Conservation (phyloP, 1,284 basidiomycete genomes). For the Psilocybe mexicana region DNA sequence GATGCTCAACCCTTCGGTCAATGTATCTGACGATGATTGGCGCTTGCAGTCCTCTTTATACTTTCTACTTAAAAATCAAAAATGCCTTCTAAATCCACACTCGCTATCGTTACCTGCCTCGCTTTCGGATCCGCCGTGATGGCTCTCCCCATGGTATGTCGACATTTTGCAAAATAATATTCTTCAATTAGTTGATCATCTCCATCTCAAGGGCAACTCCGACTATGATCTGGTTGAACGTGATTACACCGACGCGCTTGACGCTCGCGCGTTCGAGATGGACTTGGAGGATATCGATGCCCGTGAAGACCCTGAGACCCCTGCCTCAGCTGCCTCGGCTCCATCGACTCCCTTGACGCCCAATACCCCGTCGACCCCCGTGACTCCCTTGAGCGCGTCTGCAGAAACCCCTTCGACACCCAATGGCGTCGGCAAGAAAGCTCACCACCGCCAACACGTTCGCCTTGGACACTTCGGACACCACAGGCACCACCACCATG, state of each 20-base stretch:
- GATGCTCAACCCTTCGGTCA: background rate
- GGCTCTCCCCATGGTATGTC: constrained; percentile 15
- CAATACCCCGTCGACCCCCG: too few relatives aligned
- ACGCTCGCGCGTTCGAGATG: constrained; percentile 18
- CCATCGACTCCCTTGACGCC: background rate
- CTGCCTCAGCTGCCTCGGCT: constrained; percentile 3
- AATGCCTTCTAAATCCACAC: constrained; percentile 21
- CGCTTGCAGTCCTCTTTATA: constrained; percentile 7
- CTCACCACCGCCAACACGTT: background rate
- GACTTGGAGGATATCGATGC: constrained; percentile 19
- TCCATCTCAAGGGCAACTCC: background rate
- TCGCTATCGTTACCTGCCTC: constrained; percentile 20
- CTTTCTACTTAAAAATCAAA: constrained; percentile 9
- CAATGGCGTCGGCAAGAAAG: background rate
- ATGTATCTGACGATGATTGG: background rate
- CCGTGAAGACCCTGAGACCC: constrained; percentile 8
- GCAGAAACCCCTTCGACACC: constrained; percentile 3
- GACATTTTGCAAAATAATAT: background rate
- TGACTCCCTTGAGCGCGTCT: background rate
- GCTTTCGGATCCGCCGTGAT: constrained; percentile 16
- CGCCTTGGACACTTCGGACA: background rate
- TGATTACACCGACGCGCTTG: constrained; percentile 15
- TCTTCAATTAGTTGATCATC: background rate
- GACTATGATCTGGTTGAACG: constrained; percentile 19
- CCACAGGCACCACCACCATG: background rate